Percentiles rank a stretch among this genome's conserved stretches.
These are phyloP conservation scores for Prunus mongolica DNA, from an alignment of 306 rosid species.

Conservation along the genomic window DNA sequence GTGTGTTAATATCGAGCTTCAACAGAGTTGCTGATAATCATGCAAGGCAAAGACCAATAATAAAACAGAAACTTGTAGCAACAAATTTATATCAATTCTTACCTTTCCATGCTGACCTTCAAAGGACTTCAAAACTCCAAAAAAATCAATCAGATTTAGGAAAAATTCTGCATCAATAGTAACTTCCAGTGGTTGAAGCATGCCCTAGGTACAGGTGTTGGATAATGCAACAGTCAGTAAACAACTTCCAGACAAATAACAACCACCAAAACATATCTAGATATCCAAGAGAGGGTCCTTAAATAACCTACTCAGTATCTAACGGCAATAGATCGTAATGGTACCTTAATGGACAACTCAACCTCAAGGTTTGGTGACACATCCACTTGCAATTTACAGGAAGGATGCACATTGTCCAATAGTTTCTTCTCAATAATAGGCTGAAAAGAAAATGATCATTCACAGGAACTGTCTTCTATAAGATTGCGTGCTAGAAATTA, in stretches of 20 bases:
- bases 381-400: conserved; percentile 51
- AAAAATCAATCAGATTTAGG: conserved; percentile 41
- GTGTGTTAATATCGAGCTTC: too few relatives aligned
- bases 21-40: not conserved
- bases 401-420: conserved; percentile 37
- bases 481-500: not conserved
- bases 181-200: conserved; percentile 61
- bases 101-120: conserved; percentile 77
- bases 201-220: conserved; percentile 49
- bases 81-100: conserved; percentile 14
- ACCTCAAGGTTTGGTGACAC: conserved; percentile 47
- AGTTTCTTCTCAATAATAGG: conserved; percentile 29
- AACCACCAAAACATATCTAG: not conserved
- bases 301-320: conserved; percentile 10
- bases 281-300: conserved; percentile 20
- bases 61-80: not conserved
- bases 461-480: conserved; percentile 1
- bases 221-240: conserved; percentile 5
- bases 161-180: conserved; percentile 49
- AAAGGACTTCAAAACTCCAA: conserved; percentile 50
- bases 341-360: conserved; percentile 66
- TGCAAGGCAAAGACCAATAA: not conserved
- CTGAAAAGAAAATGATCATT: conserved; percentile 46
- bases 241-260: not conserved
- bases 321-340: conserved; percentile 13